Evolutionary conservation across 2,329 filamentous ascomycete species (phyloP), one percentile per base, ranked within the genome.

Genomic region (Gliomastix tumulicola): DNA sequence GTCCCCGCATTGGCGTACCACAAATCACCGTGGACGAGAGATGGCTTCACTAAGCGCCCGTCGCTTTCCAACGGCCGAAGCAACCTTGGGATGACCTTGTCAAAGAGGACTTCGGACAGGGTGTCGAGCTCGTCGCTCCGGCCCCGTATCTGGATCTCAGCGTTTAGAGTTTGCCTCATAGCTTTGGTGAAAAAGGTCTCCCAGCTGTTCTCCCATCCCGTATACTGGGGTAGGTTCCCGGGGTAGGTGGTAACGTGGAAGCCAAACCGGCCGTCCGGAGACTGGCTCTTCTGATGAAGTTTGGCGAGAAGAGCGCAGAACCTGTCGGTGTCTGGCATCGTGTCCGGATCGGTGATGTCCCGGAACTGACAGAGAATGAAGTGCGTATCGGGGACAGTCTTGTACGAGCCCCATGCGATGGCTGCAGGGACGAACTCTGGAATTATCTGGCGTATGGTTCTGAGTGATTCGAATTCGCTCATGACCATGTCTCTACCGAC

Each of bases 11-110:
- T 69, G 5, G 44, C 60, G 36, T 55, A 50, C 63, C 63, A 68
- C 6, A 69, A 45, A 35, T 69, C 62, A 1, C 62, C 62, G 31
- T 72, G 68, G 2, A 71, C 49, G 2, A 72, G 49, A 1, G 49
- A 55, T 2, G 68, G 68, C 33, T 62, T 63, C 3, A 40, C 28
- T 6, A 33, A 40, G 8, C 51, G 44, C 3, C 53, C 52, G 11
- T 49, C 41, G 9, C 42, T 40, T 41, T 58, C 48, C 8, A 62
- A 40, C 1, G 51, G 53, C 2, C 44, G 27, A 1, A 59, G 46
- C 1, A 59, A 47, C 17, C 51, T 40, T 7, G 50, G 54, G 3
- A 56, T 42, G 2, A 59, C 51, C 34, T 51, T 53, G 2, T 48
- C 45, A 5, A 54, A 37, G 13, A 45, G 42, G 13, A 43, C 35